phyloP scores from a whole-genome alignment of 495 filamentous ascomycete genomes.

The Neurospora sp. region DNA sequence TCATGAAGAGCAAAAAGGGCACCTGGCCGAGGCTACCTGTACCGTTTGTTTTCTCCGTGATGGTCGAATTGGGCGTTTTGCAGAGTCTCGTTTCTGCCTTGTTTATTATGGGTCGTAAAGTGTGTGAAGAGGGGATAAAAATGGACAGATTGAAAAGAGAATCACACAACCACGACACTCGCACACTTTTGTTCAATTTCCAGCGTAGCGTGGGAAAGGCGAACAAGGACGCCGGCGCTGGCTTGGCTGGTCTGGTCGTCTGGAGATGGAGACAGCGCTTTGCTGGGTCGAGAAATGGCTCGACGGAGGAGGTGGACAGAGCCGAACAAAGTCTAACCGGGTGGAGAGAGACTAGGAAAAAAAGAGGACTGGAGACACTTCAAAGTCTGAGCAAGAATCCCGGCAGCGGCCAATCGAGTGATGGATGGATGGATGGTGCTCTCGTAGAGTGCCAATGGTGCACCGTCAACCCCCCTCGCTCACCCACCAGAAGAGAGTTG shows the following conservation, averaged over 20 bases:
- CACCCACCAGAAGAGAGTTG: neutral
- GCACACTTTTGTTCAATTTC: neutral
- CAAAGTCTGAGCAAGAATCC: neutral
- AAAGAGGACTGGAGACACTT: neutral
- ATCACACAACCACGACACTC: neutral
- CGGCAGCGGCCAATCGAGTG: neutral
- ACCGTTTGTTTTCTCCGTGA: neutral
- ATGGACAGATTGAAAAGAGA: neutral
- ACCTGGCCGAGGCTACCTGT: neutral
- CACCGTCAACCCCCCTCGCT: neutral
- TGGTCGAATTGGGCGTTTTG: neutral
- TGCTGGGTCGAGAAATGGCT: neutral
- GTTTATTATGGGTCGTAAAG: neutral
- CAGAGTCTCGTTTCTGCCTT: neutral
- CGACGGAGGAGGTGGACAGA: neutral
- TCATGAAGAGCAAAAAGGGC: conserved; percentile 11
- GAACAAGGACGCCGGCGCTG: neutral
- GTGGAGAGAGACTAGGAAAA: neutral
- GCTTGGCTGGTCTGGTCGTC: neutral
- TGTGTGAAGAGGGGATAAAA: neutral
- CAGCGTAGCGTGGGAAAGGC: neutral
- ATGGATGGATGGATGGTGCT: neutral
- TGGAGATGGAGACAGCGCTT: neutral
- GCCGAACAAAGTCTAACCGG: neutral
- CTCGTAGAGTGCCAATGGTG: neutral